phyloP scores from a whole-genome alignment of 257 asterid genomes.

The Nicotiana otophora region DNA sequence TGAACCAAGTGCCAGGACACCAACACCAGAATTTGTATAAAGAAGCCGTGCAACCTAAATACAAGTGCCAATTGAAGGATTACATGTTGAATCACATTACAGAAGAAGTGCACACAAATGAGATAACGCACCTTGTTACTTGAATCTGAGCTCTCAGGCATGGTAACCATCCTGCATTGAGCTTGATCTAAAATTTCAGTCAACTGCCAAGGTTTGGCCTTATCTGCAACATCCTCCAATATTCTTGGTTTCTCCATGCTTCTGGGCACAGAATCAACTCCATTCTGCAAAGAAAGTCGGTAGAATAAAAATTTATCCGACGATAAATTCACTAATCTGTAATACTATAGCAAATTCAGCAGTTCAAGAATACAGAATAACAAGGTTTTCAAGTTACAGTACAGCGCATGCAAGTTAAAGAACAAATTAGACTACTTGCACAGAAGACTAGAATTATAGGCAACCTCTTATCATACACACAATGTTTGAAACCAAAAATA shows the following conservation, averaged over 20 bases:
- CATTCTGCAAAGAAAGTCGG: conserved; percentile 50
- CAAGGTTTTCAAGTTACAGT: background rate
- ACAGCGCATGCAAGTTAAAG: conserved; percentile 8
- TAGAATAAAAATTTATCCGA: conserved; percentile 3
- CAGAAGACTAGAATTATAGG: too few species aligned
- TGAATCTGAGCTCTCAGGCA: conserved; percentile 86
- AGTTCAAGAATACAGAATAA: background rate
- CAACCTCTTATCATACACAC: background rate
- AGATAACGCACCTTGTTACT: conserved; percentile 50
- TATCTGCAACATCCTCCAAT: conserved; percentile 67
- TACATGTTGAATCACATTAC: conserved; percentile 1
- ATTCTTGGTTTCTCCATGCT: conserved; percentile 80
- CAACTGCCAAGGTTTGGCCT: conserved; percentile 74
- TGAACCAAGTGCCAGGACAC: conserved; percentile 83
- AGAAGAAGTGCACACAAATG: conserved; percentile 6
- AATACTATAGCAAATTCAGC: background rate
- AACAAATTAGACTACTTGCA: background rate
- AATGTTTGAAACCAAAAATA: background rate
- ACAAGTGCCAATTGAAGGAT: conserved; percentile 13
- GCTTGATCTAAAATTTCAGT: conserved; percentile 80
- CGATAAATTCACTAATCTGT: conserved; percentile 5
- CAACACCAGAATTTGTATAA: conserved; percentile 87
- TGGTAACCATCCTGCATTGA: conserved; percentile 78
- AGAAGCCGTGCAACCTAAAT: conserved; percentile 91
- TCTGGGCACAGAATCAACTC: conserved; percentile 71